phyloP scores from a whole-genome alignment of 441 rosid species.

The Kokia cookei region DNA sequence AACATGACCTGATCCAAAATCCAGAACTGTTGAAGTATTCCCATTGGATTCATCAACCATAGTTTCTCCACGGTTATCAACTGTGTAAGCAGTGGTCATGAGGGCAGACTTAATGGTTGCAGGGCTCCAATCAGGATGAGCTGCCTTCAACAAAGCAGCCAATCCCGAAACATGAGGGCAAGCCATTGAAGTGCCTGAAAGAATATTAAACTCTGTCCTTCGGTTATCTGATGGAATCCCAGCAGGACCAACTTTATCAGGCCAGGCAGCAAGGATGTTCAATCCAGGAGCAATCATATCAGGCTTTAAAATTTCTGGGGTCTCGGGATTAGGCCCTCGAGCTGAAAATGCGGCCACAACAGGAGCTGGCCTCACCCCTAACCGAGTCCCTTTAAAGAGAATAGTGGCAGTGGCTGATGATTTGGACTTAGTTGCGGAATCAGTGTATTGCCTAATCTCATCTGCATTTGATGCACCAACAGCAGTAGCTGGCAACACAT shows the following conservation, averaged over 20 bases:
- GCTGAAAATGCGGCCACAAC: slow-evolving; percentile 71
- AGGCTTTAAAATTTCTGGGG: slow-evolving; percentile 65
- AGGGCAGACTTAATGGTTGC: slow-evolving; percentile 67
- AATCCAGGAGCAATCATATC: slow-evolving; percentile 71
- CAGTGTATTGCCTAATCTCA: slow-evolving; percentile 49
- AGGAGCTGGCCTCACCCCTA: slow-evolving; percentile 55
- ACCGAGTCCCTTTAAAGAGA: slow-evolving; percentile 53
- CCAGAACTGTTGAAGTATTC: slow-evolving; percentile 51
- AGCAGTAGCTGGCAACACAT: slow-evolving; percentile 55
- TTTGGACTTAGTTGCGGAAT: slow-evolving; percentile 28
- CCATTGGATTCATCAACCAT: slow-evolving; percentile 64
- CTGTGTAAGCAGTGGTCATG: slow-evolving; percentile 63
- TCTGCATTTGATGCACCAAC: slow-evolving; percentile 57
- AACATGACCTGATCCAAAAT: slow-evolving; percentile 72
- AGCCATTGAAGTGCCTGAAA: slow-evolving; percentile 75
- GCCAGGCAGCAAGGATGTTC: slow-evolving; percentile 75
- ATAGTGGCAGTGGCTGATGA: slow-evolving; percentile 52
- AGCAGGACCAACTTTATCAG: slow-evolving; percentile 57
- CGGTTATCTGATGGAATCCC: slow-evolving; percentile 51
- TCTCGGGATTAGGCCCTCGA: slow-evolving; percentile 67
- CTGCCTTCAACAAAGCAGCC: slow-evolving; percentile 60
- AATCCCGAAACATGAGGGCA: slow-evolving; percentile 78
- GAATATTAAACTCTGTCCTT: slow-evolving; percentile 52
- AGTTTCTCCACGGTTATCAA: slow-evolving; percentile 46
- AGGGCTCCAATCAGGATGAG: slow-evolving; percentile 74